These are phyloP conservation scores for Fusarium citri DNA, from an alignment of 2,329 filamentous ascomycete genomes.

Conservation along the genomic window DNA sequence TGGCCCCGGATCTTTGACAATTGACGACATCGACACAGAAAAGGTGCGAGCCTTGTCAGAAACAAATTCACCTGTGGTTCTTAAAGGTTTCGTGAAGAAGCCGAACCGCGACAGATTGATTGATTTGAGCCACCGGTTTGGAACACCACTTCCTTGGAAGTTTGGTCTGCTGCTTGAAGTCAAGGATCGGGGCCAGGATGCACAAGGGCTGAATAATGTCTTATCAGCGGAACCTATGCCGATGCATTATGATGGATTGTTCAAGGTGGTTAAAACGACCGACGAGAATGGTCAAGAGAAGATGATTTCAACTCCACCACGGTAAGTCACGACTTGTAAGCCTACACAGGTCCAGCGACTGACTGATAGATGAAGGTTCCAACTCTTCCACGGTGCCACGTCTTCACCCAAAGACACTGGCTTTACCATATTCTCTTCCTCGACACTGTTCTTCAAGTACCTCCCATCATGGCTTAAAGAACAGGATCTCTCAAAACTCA, in stretches of 20 bases:
- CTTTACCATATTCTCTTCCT: conserved; percentile 66
- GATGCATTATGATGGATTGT: conserved; percentile 68
- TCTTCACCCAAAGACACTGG: conserved; percentile 62
- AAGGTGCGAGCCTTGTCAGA: conserved; percentile 61
- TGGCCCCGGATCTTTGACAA: conserved; percentile 49
- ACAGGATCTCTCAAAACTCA: conserved; percentile 54
- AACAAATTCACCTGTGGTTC: conserved; percentile 63
- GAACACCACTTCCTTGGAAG: conserved; percentile 62
- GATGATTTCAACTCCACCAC: conserved; percentile 57
- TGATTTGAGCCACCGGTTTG: conserved; percentile 60
- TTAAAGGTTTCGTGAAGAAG: conserved; percentile 63
- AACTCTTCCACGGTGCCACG: conserved; percentile 62
- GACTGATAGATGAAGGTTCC: conserved; percentile 53
- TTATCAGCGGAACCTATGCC: conserved; percentile 67
- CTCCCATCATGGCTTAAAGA: conserved; percentile 54
- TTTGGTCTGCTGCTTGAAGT: conserved; percentile 65
- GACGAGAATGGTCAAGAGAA: conserved; percentile 55
- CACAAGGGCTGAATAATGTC: conserved; percentile 62
- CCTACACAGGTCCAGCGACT: neutral
- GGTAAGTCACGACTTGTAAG: conserved; percentile 44
- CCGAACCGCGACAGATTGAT: conserved; percentile 59
- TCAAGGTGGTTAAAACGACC: conserved; percentile 60
- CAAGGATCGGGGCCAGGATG: conserved; percentile 59
- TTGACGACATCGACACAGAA: conserved; percentile 57
- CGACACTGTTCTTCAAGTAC: conserved; percentile 61